Evolutionary conservation across 805 yeast genomes (phyloP), one percentile per base, ranked within the genome.

Genomic region (Yarrowia sp.): DNA sequence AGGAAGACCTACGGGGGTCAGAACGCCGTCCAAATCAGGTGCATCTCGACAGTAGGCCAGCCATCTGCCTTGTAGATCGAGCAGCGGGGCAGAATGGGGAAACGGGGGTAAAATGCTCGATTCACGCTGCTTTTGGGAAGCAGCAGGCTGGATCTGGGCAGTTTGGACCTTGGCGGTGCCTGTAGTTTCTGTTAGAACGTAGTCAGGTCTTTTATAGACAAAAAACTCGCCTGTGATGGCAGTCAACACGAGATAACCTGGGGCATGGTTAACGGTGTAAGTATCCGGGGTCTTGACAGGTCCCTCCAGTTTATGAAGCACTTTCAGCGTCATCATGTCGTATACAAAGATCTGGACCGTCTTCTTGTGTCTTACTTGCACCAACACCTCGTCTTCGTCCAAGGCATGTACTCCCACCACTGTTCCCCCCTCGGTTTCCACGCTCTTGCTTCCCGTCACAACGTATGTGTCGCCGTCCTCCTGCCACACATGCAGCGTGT

Each of bases 61-160:
- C 64, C 64, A 58, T 30, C 64, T 42, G 10, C 64, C 64, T 14
- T 58, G 64, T 3, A 58, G 14, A 10, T 58, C 64, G 4, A 58
- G 33, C 39, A 58, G 8, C 8, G 64, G 64, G 5, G 64, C 64
- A 8, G 50, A 9, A 40, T 58, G 64, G 2, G 64, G 50, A 34
- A 58, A 58, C 13, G 64, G 50, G 8, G 39, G 13, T 19, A 58
- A 7, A 14, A 58, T 19, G 50, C 14, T 58, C n/a, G 49, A 12
- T 58, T 58, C 50, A 4, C 50, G 49, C 64, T 30, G 50, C 17
- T 58, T 58, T 14, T 43, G 50, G 9, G 64, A 30, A 12, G 46
- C 64, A 0, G 50, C 50, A 7, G 64, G 64, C 30, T 43, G 50
- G 30, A n/a, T 58, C 34, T 58, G 64, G 4, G 50, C 20, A 3